A percentile compares a stretch with the other conserved stretches of the same genome.
These are phyloP conservation scores for Cyberlindnera galapagoensis DNA, from an alignment of 805 yeast species.

Conservation along the genomic window DNA sequence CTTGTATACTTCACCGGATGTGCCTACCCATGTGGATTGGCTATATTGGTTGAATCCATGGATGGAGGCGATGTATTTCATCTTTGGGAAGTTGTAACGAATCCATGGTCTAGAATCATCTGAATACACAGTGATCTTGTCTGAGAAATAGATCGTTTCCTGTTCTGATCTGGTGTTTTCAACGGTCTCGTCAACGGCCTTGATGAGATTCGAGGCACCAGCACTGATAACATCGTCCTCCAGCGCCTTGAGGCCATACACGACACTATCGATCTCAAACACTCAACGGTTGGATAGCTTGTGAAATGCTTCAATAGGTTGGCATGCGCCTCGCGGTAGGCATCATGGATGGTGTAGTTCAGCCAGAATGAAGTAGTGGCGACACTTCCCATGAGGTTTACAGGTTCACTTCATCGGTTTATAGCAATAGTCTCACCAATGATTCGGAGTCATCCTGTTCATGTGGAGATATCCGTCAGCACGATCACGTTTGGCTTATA, in stretches of 20 bases:
- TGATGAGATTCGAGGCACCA: slow-evolving; percentile 23
- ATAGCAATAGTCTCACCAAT: slow-evolving; percentile 25
- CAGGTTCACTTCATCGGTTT: slow-evolving; percentile 25
- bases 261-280: slow-evolving; percentile 23
- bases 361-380: slow-evolving; percentile 30
- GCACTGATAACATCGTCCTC: slow-evolving; percentile 11
- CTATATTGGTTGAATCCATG: slow-evolving; percentile 27
- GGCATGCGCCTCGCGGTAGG: slow-evolving; percentile 23
- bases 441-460: slow-evolving; percentile 29
- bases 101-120: slow-evolving; percentile 30
- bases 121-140: slow-evolving; percentile 22
- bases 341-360: slow-evolving; percentile 25
- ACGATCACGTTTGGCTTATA: slow-evolving; percentile 25
- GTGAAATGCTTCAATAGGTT: slow-evolving; percentile 23
- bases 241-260: slow-evolving; percentile 23
- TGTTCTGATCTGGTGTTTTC: slow-evolving; percentile 11
- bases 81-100: slow-evolving; percentile 22
- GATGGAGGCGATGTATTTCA: slow-evolving; percentile 23
- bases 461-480: slow-evolving; percentile 26
- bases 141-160: slow-evolving; percentile 13
- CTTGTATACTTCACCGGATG: slow-evolving; percentile 24
- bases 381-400: slow-evolving; percentile 25
- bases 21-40: slow-evolving; percentile 26
- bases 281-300: slow-evolving; percentile 23
- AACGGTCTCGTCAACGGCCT: slow-evolving; percentile 21